Percentiles rank a stretch among this genome's conserved stretches.
These are phyloP conservation scores for Mortierella sp. DNA, from an alignment of 371 early-diverging fungal genomes.

Conservation along the genomic window DNA sequence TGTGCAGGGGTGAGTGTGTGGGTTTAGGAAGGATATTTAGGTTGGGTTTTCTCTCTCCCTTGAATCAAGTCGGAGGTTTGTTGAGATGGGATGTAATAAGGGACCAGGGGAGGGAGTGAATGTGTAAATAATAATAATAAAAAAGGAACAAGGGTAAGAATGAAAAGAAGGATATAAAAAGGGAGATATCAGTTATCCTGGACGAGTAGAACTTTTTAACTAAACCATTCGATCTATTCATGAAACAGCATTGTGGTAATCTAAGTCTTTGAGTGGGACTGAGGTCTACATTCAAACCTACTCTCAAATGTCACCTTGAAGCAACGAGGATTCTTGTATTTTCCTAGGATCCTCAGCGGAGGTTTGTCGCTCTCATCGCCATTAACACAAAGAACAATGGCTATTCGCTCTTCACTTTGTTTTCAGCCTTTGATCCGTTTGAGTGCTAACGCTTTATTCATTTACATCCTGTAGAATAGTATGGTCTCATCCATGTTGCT, in stretches of 20 bases:
- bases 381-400: not conserved
- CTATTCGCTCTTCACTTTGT: conserved; percentile 3
- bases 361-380: conserved; percentile 8
- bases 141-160: too few relatives aligned
- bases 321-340: conserved; percentile 9
- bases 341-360: conserved; percentile 19
- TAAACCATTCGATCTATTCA: conserved; percentile 16
- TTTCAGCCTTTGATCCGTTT: conserved; percentile 7
- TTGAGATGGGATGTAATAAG: too few relatives aligned
- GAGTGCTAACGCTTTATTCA: conserved; percentile 1
- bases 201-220: not conserved
- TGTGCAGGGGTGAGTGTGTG: too few relatives aligned
- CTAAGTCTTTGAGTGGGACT: conserved; percentile 17
- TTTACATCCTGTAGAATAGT: conserved; percentile 7
- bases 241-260: conserved; percentile 22
- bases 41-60: too few relatives aligned
- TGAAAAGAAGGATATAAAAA: too few relatives aligned
- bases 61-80: too few relatives aligned
- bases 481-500: too few relatives aligned
- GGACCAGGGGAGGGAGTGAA: too few relatives aligned
- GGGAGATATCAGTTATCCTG: conserved; percentile 8
- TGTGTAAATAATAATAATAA: too few relatives aligned
- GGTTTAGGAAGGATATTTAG: too few relatives aligned
- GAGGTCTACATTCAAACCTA: conserved; percentile 5
- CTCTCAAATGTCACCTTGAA: conserved; percentile 12